Conservation (phyloP, 495 filamentous ascomycete genomes). For the Podospora australis region DNA sequence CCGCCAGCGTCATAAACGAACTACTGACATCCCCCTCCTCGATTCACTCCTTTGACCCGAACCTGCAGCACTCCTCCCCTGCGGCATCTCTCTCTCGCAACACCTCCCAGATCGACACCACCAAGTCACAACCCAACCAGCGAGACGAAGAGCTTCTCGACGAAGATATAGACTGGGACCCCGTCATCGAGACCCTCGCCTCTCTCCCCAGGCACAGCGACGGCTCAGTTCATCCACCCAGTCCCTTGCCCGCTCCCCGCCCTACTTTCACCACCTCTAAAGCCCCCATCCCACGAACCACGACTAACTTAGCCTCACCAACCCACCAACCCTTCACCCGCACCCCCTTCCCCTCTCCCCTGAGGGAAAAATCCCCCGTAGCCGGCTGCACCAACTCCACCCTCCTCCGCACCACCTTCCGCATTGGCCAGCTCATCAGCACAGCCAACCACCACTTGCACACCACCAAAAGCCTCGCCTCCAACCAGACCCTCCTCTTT, state of each 20-base stretch:
- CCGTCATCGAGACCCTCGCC: background rate
- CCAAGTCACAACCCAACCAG: background rate
- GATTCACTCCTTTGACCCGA: background rate
- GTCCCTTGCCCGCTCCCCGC: background rate
- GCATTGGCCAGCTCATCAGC: conserved; percentile 50
- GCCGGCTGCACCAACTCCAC: conserved; percentile 41
- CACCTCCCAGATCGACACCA: too few relatives aligned
- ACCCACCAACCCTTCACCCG: conserved; percentile 11
- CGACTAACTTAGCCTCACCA: background rate
- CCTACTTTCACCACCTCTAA: background rate
- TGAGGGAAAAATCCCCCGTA: conserved; percentile 47
- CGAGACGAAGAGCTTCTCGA: background rate
- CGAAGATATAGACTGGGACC: background rate
- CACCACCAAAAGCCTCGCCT: too few relatives aligned
- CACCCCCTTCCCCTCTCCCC: conserved; percentile 40
- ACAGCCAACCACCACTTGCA: conserved; percentile 34
- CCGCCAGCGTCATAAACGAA: background rate
- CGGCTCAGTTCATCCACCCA: too few relatives aligned
- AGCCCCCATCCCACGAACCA: background rate
- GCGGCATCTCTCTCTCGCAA: too few relatives aligned
- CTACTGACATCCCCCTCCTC: background rate
- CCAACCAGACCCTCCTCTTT: conserved; percentile 40
- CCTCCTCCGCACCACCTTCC: conserved; percentile 54
- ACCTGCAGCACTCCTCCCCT: background rate
- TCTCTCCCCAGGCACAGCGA: background rate